phyloP scores from a whole-genome alignment of 495 filamentous ascomycete genomes.

The Cetradonia linearis region DNA sequence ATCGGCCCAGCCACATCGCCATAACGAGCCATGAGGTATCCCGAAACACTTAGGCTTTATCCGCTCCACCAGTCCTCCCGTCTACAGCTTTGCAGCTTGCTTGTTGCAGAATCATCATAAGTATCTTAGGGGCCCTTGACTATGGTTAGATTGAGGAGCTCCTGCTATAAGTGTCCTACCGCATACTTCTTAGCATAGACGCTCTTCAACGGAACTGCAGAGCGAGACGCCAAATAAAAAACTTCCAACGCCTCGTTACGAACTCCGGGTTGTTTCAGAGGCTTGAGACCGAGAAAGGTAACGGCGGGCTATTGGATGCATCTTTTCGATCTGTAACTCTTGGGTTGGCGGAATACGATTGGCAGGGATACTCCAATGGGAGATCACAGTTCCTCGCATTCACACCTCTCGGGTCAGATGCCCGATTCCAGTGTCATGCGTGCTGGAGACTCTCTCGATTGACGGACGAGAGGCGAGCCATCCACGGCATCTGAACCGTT shows the following conservation, averaged over 20 bases:
- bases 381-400: background rate
- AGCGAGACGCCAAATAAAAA: background rate
- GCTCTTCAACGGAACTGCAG: background rate
- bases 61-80: background rate
- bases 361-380: background rate
- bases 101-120: background rate
- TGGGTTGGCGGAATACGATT: background rate
- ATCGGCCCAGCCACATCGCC: background rate
- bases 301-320: background rate
- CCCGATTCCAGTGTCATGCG: background rate
- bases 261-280: background rate
- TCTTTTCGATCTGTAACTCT: background rate
- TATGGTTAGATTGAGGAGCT: too few relatives aligned
- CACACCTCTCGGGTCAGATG: background rate
- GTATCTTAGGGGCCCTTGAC: too few relatives aligned
- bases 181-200: background rate
- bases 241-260: background rate
- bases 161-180: background rate
- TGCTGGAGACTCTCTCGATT: background rate
- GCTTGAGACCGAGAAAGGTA: background rate
- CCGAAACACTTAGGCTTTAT: background rate
- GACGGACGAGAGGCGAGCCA: conserved; percentile 2
- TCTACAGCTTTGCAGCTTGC: background rate
- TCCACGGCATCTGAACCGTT: background rate
- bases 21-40: background rate